A percentile compares a stretch with the other conserved stretches of the same genome.
phyloP scores from a whole-genome alignment of 2,329 filamentous ascomycete species.

The Aspergillus pseudoglaucus region DNA sequence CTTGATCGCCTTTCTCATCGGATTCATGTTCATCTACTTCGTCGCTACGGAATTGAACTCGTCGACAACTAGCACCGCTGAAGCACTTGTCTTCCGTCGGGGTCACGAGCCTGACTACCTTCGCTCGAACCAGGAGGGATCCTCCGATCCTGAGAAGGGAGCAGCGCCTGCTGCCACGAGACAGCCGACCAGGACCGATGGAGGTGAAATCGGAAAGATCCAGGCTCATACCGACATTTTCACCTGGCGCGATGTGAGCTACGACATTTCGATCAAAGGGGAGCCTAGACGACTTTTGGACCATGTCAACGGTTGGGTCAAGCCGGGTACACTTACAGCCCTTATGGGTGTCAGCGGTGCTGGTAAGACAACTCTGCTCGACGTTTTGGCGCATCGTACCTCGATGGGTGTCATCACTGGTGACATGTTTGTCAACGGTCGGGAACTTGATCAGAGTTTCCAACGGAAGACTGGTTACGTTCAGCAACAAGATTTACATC shows the following conservation, averaged over 20 bases:
- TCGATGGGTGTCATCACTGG: conserved; percentile 83
- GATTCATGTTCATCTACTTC: conserved; percentile 58
- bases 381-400: conserved; percentile 74
- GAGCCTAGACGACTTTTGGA: conserved; percentile 69
- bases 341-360: conserved; percentile 87
- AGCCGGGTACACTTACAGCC: conserved; percentile 81
- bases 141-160: conserved; percentile 1
- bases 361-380: conserved; percentile 82
- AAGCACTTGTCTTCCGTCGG: conserved; percentile 67
- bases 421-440: conserved; percentile 73
- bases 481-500: conserved; percentile 83
- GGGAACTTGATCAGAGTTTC: conserved; percentile 52
- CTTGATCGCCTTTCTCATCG: conserved; percentile 55
- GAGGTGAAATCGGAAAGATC: conserved; percentile 24
- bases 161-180: neutral
- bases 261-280: conserved; percentile 69
- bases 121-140: conserved; percentile 1
- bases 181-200: neutral
- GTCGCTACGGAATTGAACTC: conserved; percentile 37
- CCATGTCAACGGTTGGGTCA: conserved; percentile 84
- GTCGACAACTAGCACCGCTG: conserved; percentile 65
- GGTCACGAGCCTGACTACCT: conserved; percentile 28
- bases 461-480: conserved; percentile 45
- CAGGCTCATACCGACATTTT: conserved; percentile 65
- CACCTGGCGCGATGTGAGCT: conserved; percentile 75